Evolutionary conservation across 202 grass and related monocot species (phyloP).

Genomic region (Carex sylvatica): DNA sequence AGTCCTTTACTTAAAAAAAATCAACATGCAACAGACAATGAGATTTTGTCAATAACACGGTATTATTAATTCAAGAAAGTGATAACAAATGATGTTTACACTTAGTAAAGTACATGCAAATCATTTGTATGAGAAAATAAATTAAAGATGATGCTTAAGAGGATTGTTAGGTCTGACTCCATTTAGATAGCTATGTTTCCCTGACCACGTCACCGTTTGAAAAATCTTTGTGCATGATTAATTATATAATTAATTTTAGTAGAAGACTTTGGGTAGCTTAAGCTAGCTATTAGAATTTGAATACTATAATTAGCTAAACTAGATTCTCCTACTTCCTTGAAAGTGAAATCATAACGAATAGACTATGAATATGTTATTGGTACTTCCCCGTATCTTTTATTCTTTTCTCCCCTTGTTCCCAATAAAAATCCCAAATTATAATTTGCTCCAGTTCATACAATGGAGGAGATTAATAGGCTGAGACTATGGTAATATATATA

Average conservation of each 20-base stretch:
- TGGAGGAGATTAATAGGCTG: neutral
- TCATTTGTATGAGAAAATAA: neutral
- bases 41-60: neutral
- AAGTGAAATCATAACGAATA: slow-evolving; percentile 32
- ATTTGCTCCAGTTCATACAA: neutral
- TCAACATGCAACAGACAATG: neutral
- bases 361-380: slow-evolving; percentile 19
- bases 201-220: neutral
- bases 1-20: neutral
- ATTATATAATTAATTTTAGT: neutral
- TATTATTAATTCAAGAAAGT: neutral
- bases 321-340: slow-evolving; percentile 31
- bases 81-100: slow-evolving; percentile 15
- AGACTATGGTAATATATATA: no score
- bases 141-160: neutral
- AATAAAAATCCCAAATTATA: neutral
- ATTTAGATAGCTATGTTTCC: slow-evolving; percentile 14
- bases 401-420: neutral
- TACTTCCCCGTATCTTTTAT: slow-evolving; percentile 19
- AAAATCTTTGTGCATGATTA: slow-evolving; percentile 12
- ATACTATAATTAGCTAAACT: slow-evolving; percentile 21
- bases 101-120: slow-evolving; percentile 5
- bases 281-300: neutral
- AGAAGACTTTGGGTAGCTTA: slow-evolving; percentile 3
- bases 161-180: slow-evolving; percentile 19